Conservation (phyloP, 768 basidiomycete genomes). For the Infundibulicybe gibba region DNA sequence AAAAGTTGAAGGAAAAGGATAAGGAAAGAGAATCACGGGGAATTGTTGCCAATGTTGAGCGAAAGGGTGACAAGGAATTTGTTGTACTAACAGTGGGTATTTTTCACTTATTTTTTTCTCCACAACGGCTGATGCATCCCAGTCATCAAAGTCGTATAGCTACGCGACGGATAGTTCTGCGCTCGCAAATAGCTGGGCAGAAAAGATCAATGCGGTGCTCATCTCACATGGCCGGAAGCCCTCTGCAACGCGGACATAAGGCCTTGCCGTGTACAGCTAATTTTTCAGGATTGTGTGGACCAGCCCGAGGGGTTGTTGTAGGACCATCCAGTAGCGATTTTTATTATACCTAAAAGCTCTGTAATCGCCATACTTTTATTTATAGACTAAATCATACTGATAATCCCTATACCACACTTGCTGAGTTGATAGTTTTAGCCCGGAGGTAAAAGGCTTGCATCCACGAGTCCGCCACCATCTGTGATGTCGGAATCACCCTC, state of each 20-base stretch:
- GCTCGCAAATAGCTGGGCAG: slow-evolving; percentile 31
- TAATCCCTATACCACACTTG: background rate
- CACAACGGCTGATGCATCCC: slow-evolving; percentile 1
- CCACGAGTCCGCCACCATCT: slow-evolving; percentile 58
- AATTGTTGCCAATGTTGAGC: slow-evolving; percentile 42
- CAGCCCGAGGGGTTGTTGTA: no score
- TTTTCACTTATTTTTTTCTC: background rate
- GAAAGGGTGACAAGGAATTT: slow-evolving; percentile 56
- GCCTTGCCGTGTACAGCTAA: background rate
- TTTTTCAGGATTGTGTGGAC: no score
- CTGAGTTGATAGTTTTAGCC: slow-evolving; percentile 49
- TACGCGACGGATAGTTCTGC: slow-evolving; percentile 36
- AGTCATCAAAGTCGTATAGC: slow-evolving; percentile 45
- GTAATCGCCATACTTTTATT: slow-evolving; percentile 4
- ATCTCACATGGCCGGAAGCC: slow-evolving; percentile 11
- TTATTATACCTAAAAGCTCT: background rate
- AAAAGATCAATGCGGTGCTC: slow-evolving; percentile 31
- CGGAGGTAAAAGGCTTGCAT: slow-evolving; percentile 93
- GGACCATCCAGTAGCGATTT: no score
- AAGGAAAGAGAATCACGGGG: slow-evolving; percentile 43
- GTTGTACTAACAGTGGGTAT: slow-evolving; percentile 54
- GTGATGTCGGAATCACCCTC: slow-evolving; percentile 20
- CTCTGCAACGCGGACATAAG: slow-evolving; percentile 19
- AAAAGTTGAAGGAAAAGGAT: slow-evolving; percentile 34
- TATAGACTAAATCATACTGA: background rate